Base-by-base conservation (phyloP, 108 stramenopile genomes). In the Heterococcus sp. region DNA sequence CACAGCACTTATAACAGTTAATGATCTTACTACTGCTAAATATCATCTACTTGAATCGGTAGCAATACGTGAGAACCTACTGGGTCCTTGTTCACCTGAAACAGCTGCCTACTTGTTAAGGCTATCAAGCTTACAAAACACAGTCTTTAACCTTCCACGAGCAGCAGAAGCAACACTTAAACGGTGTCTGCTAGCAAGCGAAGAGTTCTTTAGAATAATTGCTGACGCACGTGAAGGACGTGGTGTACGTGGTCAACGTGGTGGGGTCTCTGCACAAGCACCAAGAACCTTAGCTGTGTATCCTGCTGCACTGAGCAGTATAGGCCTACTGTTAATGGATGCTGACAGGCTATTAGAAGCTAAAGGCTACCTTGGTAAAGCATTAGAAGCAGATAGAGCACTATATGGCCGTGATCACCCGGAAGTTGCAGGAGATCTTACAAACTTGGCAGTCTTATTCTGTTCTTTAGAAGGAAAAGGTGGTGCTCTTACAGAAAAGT, bases 401-500 rank as follows among this genome's bases (percentile, higher is more conserved):
- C 46, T 58, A 58, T 58, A 58, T 58, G 46, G 46, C 46, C 46
- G 46, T 21, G 46, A 58, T 58, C 46, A 58, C 46, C 46, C 46
- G 14, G 46, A 58, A 21, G 46, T 58, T 8, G 46, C 46, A 58
- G 46, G 21, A 21, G 46, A 58, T 21, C 46, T 58, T 8, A 58
- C 46, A 8, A 58, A 58, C 46, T 21, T 58, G 46, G 46, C 46
- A 21, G 8, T 14, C 46, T 21, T 58, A 8, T 14, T 58, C 21
- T 58, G 46, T 21, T 58, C 14, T 21, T 21, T 58, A 21, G 46
- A 58, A 21, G 46, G 46, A n/a, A n/a, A n/a, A n/a, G n/a, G n/a
- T n/a, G 21, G 8, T 8, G 21, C 46, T 8, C 21, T 58, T 8
- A 21, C 46, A 21, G 46, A 58, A 21, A 58, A 58, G 46, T 58